Evolutionary conservation across 805 yeast genomes (phyloP).

Genomic region (Ogataea pignaliae): DNA sequence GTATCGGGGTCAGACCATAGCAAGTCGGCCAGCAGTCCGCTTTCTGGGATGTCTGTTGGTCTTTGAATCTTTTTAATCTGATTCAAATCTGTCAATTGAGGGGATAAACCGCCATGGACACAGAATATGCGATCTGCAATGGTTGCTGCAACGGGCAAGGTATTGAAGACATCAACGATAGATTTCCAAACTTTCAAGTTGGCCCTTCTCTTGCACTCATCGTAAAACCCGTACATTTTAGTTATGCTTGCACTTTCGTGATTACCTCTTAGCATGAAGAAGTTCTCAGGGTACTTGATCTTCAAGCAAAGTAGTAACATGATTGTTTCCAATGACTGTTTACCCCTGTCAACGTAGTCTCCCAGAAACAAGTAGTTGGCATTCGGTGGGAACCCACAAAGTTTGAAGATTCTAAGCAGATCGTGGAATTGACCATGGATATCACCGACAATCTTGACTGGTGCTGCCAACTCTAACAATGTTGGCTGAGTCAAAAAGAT

Average conservation of each 20-base stretch:
- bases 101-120: conserved; percentile 73
- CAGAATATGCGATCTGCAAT: conserved; percentile 55
- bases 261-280: conserved; percentile 56
- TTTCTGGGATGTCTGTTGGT: conserved; percentile 83
- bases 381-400: conserved; percentile 58
- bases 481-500: conserved; percentile 63
- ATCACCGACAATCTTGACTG: conserved; percentile 81
- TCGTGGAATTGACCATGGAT: conserved; percentile 67
- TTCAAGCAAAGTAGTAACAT: conserved; percentile 48
- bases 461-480: conserved; percentile 61
- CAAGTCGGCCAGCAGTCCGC: conserved; percentile 71
- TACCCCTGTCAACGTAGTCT: conserved; percentile 58
- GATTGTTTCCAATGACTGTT: conserved; percentile 53
- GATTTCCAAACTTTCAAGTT: conserved; percentile 45
- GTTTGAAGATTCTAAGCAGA: conserved; percentile 48
- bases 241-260: conserved; percentile 58
- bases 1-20: conserved; percentile 81
- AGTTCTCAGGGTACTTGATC: conserved; percentile 56
- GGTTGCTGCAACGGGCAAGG: conserved; percentile 58
- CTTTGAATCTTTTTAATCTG: conserved; percentile 69
- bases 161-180: conserved; percentile 53
- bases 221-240: conserved; percentile 56
- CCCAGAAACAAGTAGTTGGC: conserved; percentile 54
- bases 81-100: conserved; percentile 57
- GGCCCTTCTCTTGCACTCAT: conserved; percentile 54